Evolutionary conservation across 495 filamentous ascomycete species (phyloP).

Genomic region (Xylaria cubensis): DNA sequence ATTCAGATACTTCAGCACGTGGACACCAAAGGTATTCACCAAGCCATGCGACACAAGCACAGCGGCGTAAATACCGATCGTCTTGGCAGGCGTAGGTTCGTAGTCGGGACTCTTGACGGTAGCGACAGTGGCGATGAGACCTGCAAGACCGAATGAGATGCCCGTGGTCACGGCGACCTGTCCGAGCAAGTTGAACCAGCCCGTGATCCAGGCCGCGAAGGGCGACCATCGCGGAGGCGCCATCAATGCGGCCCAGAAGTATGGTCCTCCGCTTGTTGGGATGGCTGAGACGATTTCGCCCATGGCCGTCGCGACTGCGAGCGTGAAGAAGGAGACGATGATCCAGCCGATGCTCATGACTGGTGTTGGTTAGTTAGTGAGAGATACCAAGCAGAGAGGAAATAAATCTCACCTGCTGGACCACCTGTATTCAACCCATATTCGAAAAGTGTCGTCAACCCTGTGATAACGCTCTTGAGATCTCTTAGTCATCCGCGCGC

Average conservation of each 20-base stretch:
- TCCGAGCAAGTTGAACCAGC: conserved; percentile 67
- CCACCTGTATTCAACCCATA: conserved; percentile 66
- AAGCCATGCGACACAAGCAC: conserved; percentile 63
- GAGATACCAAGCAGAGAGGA: not conserved
- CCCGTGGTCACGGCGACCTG: conserved; percentile 72
- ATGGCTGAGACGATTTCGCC: conserved; percentile 72
- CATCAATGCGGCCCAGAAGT: conserved; percentile 71
- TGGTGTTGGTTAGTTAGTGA: not conserved
- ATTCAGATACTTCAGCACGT: conserved; percentile 52
- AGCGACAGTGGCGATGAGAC: conserved; percentile 64
- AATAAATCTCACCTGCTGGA: conserved; percentile 55
- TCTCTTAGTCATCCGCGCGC: not conserved
- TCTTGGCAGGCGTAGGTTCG: conserved; percentile 56
- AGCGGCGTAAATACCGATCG: conserved; percentile 68
- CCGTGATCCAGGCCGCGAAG: conserved; percentile 69
- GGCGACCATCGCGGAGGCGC: conserved; percentile 62
- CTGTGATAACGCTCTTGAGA: conserved; percentile 65
- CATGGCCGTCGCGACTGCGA: conserved; percentile 65
- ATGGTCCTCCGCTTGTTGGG: conserved; percentile 68
- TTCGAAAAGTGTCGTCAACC: conserved; percentile 63
- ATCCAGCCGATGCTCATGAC: conserved; percentile 58
- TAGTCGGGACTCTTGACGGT: conserved; percentile 60
- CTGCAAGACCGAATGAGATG: conserved; percentile 70
- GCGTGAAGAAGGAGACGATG: conserved; percentile 63
- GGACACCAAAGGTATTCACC: conserved; percentile 67